Conservation (phyloP, 495 filamentous ascomycete genomes). For the Lasiosphaeria hispida region DNA sequence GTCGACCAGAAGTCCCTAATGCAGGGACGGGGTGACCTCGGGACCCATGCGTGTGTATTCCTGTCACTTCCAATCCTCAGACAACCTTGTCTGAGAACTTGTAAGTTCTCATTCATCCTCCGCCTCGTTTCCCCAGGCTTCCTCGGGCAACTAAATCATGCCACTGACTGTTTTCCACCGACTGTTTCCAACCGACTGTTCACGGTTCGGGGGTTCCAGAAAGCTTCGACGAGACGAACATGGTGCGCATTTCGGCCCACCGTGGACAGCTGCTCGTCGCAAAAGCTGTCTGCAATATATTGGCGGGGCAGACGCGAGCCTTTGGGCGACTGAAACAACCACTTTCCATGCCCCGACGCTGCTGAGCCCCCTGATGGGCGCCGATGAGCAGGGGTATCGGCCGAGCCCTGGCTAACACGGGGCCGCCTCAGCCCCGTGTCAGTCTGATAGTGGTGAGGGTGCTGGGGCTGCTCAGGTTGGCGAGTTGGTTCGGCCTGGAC, state of each 20-base stretch:
- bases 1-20: too few species aligned
- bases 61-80: too few species aligned
- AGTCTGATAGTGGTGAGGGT: neutral
- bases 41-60: too few species aligned
- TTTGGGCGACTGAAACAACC: neutral
- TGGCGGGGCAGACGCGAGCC: neutral
- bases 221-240: slow-evolving; percentile 7
- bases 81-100: too few species aligned
- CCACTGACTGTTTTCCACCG: neutral
- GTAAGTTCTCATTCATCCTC: too few species aligned
- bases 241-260: neutral
- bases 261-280: neutral
- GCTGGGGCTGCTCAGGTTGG: neutral
- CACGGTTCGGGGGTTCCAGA: slow-evolving; percentile 4
- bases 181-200: neutral
- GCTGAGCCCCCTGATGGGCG: too few species aligned
- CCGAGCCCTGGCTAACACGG: neutral
- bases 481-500: neutral
- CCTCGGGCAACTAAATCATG: neutral
- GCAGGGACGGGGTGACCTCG: too few species aligned
- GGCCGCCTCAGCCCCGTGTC: neutral
- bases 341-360: too few species aligned
- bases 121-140: too few species aligned
- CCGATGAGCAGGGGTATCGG: too few species aligned
- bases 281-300: slow-evolving; percentile 5